Evolutionary conservation across 768 basidiomycete genomes (phyloP).

Genomic region (Tulasnella sp.): DNA sequence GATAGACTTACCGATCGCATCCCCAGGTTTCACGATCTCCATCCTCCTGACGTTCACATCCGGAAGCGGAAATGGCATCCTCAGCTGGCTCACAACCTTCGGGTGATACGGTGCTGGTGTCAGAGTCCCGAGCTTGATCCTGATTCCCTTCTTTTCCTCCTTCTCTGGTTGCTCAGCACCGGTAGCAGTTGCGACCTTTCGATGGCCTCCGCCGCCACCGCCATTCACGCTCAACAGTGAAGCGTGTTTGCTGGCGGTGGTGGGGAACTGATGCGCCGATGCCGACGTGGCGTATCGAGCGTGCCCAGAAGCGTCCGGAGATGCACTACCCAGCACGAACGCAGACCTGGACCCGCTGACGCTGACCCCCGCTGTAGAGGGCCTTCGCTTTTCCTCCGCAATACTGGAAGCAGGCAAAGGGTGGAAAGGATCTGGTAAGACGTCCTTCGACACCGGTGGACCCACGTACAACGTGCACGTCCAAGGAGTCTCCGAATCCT

Average conservation of each 20-base stretch:
- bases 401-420: background rate
- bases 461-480: constrained; percentile 51
- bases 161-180: background rate
- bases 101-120: constrained; percentile 93
- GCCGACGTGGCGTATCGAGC: constrained; percentile 1
- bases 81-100: constrained; percentile 83
- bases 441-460: background rate
- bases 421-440: background rate
- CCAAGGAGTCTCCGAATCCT: constrained; percentile 96
- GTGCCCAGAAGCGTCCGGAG: background rate
- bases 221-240: background rate
- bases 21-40: constrained; percentile 1
- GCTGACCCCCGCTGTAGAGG: too few relatives aligned
- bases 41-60: constrained; percentile 42
- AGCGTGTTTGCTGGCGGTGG: background rate
- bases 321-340: background rate
- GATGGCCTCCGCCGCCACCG: background rate
- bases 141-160: constrained; percentile 8
- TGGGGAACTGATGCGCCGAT: background rate
- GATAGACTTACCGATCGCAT: background rate
- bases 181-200: background rate
- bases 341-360: too few relatives aligned
- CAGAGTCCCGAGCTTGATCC: constrained; percentile 68
- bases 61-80: constrained; percentile 80
- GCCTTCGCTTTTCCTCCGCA: background rate